Base-by-base conservation (phyloP, 225 moss, liverwort and hornwort genomes). In the Polytrichum formosum region DNA sequence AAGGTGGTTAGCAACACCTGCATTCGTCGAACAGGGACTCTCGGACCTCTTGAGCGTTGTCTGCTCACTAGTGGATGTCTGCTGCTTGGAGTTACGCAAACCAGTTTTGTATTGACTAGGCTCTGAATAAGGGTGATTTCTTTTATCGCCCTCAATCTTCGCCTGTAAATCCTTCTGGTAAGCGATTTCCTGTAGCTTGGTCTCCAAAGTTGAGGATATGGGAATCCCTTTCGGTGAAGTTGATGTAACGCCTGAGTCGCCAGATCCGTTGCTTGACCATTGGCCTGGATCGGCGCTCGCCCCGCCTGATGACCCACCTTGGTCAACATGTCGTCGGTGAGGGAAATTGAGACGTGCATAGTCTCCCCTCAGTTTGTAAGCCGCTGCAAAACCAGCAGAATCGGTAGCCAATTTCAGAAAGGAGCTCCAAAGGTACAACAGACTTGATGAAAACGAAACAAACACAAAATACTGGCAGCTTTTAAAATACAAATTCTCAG, bases 321-420 rank as follows among this genome's bases (percentile, higher is more conserved):
- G 89, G 61, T 78, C 89, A 65, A 74, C 77, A 70, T 68, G 83
- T 68, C 53, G 75, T 6, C 78, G 76, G 16, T 46, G 46, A n/a
- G 95, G 95, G 64, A 96, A 96, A 64, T 96, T 96, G 2, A 93
- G 93, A 54, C 90, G 84, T 0, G 95, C 93, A 35, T 89, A 88
- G n/a, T 90, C 95, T 18, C 95, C 95, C 1, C 95, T 70, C 18
- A 96, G 56, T 59, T 96, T 91, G 68, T 85, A 96, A 1, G 95
- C 95, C 13, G 95, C 87, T 87, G 80, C 74, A 28, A 67, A 2
- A 46, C 0, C 20, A 29, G 6, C 8, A 31, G 28, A 65, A 31
- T 16, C 18, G 64, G 1, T 5, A 25, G 20, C 5, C 30, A 65
- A 2, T 20, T 30, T 16, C 5, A 30, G 28, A 25, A 10, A 6